These are phyloP conservation scores for Thecaphora thlaspeos DNA, from an alignment of 1,284 basidiomycete species.

Conservation along the genomic window DNA sequence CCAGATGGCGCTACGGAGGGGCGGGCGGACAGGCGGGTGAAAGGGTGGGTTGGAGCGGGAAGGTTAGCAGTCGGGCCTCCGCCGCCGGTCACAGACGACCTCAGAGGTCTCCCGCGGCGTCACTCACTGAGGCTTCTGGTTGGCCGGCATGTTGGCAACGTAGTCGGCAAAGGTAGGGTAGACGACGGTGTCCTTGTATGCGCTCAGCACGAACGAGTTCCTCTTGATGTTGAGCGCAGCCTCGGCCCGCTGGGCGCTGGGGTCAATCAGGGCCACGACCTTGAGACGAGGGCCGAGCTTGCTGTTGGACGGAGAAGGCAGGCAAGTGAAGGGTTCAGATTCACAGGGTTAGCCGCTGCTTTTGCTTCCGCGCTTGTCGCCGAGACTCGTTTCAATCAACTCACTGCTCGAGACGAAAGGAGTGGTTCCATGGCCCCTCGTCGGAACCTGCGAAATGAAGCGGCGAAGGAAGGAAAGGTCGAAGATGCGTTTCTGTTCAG, in stretches of 20 bases:
- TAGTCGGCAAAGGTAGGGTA: conserved; percentile 88
- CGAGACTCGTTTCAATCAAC: neutral
- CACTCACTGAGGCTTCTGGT: conserved; percentile 56
- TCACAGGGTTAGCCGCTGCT: no score
- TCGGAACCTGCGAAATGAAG: conserved; percentile 34
- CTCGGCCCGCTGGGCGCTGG: conserved; percentile 76
- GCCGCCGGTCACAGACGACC: no score
- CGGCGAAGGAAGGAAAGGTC: neutral
- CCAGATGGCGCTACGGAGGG: conserved; percentile 69
- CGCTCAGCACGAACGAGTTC: conserved; percentile 86
- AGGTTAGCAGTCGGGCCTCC: no score
- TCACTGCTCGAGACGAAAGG: conserved; percentile 53
- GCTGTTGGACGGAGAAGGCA: conserved; percentile 60
- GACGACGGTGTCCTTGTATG: conserved; percentile 86
- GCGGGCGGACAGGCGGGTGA: neutral
- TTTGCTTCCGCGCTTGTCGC: no score
- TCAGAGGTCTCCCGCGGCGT: no score
- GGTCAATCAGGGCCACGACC: conserved; percentile 91
- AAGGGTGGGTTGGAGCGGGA: no score
- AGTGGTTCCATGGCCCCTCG: conserved; percentile 58
- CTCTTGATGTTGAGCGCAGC: conserved; percentile 84
- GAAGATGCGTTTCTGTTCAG: neutral
- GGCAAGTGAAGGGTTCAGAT: no score
- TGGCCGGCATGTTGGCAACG: conserved; percentile 66
- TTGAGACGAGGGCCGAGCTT: conserved; percentile 96